Base-by-base conservation (phyloP, 2,329 filamentous ascomycete species). In the Fusarium penzigii region DNA sequence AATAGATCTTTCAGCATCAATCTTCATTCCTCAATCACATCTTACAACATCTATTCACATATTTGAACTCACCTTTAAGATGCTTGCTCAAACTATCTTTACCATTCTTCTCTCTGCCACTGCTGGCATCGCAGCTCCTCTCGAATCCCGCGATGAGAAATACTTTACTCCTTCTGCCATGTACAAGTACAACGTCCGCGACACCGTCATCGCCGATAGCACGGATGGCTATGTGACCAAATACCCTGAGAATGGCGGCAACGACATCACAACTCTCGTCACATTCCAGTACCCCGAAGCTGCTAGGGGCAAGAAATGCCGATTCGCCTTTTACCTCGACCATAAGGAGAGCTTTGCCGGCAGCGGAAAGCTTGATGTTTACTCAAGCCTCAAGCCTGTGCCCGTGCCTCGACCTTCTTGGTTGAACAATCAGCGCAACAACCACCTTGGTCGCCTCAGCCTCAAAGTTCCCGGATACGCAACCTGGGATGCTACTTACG, bases 361-460 rank as follows among this genome's bases (percentile, higher is more conserved):
- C 36, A 67, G 56, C 44, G 39, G 59, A 52, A 64, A 63, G 52
- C 50, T 69, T 32, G 67, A 69, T 52, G 39, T 69, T 41, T 69
- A 61, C 55, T 61, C 61, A 17, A 65, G 59, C 32, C 40, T 46
- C 16, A 39, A 45, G 34, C 61, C 64, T 12, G 64, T 65, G 2
- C 61, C 62, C 5, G 53, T 61, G 11, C 40, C 51, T 17, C 57
- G 44, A 16, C 6, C 46, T 12, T 44, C 51, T 43, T 67, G 63
- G 64, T 62, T 62, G 2, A 65, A 65, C 16, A 67, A 67, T 52
- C 59, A 61, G 48, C 63, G 66, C 51, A 56, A 67, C 56, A 56
- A 49, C 11, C 44, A 66, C 29, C 39, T 65, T 6, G 61, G 53
- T 14, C 58, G 58, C 16, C 46, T 61, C 3, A 48, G 44, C 2